Evolutionary conservation across 2,329 filamentous ascomycete species (phyloP), one percentile per base, ranked within the genome.

Genomic region (Huntiella moniliformis): DNA sequence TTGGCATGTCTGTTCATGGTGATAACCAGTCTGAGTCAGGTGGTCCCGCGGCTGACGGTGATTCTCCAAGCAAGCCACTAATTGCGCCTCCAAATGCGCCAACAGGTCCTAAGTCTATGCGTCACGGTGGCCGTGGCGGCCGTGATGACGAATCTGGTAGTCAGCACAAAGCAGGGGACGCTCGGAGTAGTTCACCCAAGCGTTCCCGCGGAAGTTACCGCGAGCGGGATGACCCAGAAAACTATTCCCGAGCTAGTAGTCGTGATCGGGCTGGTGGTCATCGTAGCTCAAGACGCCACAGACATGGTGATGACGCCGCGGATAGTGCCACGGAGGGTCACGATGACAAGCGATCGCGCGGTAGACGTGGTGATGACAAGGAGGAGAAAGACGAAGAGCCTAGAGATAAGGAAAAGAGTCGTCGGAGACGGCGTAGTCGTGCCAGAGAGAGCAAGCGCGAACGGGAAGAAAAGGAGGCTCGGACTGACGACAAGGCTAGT

Each of bases 101-200:
- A 22, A 93, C 82, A 46, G 91, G 87, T 7, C 91, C 91, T 41
- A 87, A 91, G 62, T 91, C 91, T 13, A 93, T 96, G 84, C 74
- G 88, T 52, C 81, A 91, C 61, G 85, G 86, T 28, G 71, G 71
- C 17, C 61, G 67, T 51, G 68, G 67, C 35, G 66, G 63, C 56
- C 67, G 60, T 52, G 62, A 70, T 34, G 61, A 60, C 53, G 63
- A 64, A 52, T 33, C 31, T n/a, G 41, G 28, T 8, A 46, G 35
- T n/a, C 41, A 37, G 16, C 38, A 37, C 22, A 32, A 22, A 13
- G 37, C 37, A 28, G 42, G 48, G 2, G 42, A 43, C 10, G 67
- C 70, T 32, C 61, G 65, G 56, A 71, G 68, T 64, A 68, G 61
- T 60, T 70, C 68, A 53, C 57, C 55, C 42, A 60, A 59, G 50